These are phyloP conservation scores for Suillus sp. DNA, from an alignment of 768 basidiomycete species.

Conservation along the genomic window DNA sequence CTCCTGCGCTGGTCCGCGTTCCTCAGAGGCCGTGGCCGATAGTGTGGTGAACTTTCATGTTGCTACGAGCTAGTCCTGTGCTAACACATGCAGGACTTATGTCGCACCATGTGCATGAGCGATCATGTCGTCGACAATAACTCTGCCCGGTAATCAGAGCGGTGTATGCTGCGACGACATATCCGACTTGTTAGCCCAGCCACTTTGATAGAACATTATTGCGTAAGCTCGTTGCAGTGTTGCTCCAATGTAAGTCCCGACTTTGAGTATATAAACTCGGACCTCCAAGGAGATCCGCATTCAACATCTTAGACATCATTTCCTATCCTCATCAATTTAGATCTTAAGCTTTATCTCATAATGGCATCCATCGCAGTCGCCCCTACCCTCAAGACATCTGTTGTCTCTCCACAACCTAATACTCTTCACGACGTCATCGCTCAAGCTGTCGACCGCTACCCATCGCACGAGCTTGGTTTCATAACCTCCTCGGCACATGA, in stretches of 20 bases:
- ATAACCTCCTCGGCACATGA: conserved; percentile 33
- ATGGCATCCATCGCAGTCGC: conserved; percentile 23
- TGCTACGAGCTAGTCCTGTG: no score
- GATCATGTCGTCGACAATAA: background rate
- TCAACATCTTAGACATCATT: conserved; percentile 11
- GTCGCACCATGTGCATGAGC: no score
- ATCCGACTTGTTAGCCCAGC: no score
- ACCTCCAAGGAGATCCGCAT: conserved; percentile 11
- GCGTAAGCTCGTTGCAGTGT: conserved; percentile 4
- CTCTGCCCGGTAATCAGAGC: background rate
- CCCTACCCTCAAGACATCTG: conserved; percentile 11
- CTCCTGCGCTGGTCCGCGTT: no score
- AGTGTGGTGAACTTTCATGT: background rate
- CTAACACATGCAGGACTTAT: background rate
- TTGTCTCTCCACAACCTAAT: conserved; percentile 1
- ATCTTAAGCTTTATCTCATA: background rate
- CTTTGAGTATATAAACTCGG: conserved; percentile 25
- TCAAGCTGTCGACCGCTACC: conserved; percentile 24
- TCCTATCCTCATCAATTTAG: background rate
- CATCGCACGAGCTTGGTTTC: conserved; percentile 29
- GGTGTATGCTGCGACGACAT: background rate
- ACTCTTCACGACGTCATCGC: conserved; percentile 29
- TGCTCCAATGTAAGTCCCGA: background rate
- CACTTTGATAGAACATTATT: background rate
- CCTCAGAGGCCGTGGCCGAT: background rate